Conservation (phyloP, 768 basidiomycete species). For the Pleurotus platypus region DNA sequence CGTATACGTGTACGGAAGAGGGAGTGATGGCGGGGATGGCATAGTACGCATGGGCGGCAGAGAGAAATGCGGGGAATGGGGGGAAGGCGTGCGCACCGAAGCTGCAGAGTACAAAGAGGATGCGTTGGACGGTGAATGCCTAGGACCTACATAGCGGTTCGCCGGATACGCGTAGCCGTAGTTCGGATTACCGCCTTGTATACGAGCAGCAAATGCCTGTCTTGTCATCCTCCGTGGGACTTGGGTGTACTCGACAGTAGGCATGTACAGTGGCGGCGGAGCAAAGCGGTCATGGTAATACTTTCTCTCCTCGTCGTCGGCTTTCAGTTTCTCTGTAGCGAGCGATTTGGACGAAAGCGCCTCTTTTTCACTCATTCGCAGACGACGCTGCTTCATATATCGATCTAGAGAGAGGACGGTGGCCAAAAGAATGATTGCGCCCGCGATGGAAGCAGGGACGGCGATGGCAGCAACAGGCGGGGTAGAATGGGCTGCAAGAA, state of each 20-base stretch:
- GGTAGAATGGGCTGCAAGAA: slow-evolving; percentile 19
- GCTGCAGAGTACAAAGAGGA: not conserved
- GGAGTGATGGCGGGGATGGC: not conserved
- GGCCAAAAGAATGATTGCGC: slow-evolving; percentile 26
- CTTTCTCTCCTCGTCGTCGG: not conserved
- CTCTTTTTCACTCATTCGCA: slow-evolving; percentile 18
- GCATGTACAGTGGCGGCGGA: not conserved
- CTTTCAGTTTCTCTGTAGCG: not conserved
- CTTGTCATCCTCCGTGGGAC: not conserved
- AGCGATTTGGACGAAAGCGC: not conserved
- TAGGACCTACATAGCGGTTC: not conserved
- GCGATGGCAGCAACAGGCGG: slow-evolving; percentile 27
- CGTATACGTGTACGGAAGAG: not conserved
- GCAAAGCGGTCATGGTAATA: not conserved
- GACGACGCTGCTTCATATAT: slow-evolving; percentile 11
- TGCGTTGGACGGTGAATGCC: not conserved
- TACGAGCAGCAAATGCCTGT: not conserved
- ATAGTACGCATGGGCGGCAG: not conserved
- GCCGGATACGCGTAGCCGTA: not conserved
- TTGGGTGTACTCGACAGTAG: slow-evolving; percentile 1
- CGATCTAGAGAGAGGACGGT: slow-evolving; percentile 22
- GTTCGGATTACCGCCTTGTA: not conserved
- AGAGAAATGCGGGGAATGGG: not conserved
- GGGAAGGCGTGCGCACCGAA: not conserved
- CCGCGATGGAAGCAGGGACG: slow-evolving; percentile 29